phyloP scores from a whole-genome alignment of 1,284 basidiomycete species.

The Agaricales sp. region DNA sequence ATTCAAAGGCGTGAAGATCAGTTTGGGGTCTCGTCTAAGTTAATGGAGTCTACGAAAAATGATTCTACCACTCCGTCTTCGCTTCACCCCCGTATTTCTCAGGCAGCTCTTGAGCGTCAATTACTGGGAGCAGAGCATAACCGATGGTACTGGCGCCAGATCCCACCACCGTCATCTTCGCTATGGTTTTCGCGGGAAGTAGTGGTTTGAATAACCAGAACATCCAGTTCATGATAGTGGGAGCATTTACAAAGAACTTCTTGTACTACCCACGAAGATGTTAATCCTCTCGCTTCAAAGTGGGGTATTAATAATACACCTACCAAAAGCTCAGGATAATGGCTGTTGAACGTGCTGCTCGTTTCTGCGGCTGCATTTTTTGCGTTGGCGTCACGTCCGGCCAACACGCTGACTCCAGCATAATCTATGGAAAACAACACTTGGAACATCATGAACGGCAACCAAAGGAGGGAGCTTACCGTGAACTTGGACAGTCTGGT shows the following conservation, averaged over 20 bases:
- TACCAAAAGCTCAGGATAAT: slow-evolving; percentile 73
- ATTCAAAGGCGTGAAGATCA: no score
- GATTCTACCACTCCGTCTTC: slow-evolving; percentile 22
- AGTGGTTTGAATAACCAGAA: slow-evolving; percentile 77
- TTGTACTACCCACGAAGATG: slow-evolving; percentile 33
- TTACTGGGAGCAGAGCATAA: slow-evolving; percentile 42
- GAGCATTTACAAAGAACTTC: slow-evolving; percentile 76
- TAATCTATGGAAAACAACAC: slow-evolving; percentile 39
- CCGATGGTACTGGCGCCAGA: slow-evolving; percentile 43
- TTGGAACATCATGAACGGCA: not conserved
- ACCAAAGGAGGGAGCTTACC: slow-evolving; percentile 26
- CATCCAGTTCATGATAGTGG: slow-evolving; percentile 62
- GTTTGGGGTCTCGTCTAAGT: no score
- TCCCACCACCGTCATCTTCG: slow-evolving; percentile 73
- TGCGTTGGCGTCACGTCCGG: slow-evolving; percentile 59
- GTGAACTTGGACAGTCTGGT: slow-evolving; percentile 68
- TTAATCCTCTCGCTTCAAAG: not conserved
- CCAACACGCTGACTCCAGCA: slow-evolving; percentile 50
- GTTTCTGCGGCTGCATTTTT: slow-evolving; percentile 67
- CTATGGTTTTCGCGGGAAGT: slow-evolving; percentile 55
- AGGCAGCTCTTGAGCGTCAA: slow-evolving; percentile 49
- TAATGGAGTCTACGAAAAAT: not conserved
- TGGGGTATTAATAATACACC: slow-evolving; percentile 15
- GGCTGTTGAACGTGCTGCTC: slow-evolving; percentile 55
- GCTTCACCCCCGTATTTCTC: slow-evolving; percentile 59